phyloP scores from a whole-genome alignment of 805 yeast genomes.

The Starmerella stellata region DNA sequence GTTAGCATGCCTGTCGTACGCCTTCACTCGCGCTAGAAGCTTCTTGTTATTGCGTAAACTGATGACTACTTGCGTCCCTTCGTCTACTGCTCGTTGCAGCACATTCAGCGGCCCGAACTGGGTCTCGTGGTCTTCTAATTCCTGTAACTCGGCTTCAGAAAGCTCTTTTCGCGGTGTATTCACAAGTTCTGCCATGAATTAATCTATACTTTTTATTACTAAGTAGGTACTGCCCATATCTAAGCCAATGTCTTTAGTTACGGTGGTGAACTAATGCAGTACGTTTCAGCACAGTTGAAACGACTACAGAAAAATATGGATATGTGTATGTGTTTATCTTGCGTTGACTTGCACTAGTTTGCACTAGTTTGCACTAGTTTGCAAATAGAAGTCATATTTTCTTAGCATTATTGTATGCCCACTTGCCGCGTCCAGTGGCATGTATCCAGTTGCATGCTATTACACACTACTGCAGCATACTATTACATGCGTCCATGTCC shows the following conservation, averaged over 20 bases:
- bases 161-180: conserved; percentile 67
- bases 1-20: conserved; percentile 91
- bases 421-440: too few species aligned
- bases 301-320: too few species aligned
- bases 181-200: conserved; percentile 32
- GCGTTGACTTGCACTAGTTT: too few species aligned
- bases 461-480: too few species aligned
- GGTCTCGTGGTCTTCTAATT: conserved; percentile 77
- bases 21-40: conserved; percentile 72
- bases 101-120: conserved; percentile 79
- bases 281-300: too few species aligned
- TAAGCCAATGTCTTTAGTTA: too few species aligned
- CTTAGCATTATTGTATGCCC: too few species aligned
- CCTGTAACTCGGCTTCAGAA: conserved; percentile 58
- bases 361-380: too few species aligned
- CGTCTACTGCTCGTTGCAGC: conserved; percentile 63
- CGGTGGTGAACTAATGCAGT: background rate
- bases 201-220: background rate
- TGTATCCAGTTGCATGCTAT: too few species aligned
- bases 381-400: too few species aligned
- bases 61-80: conserved; percentile 60
- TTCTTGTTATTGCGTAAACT: conserved; percentile 89
- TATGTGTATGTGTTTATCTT: too few species aligned
- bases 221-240: background rate
- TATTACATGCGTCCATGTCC: too few species aligned